Base-by-base conservation (phyloP, 805 yeast genomes). In the Kazachstania martiniae region DNA sequence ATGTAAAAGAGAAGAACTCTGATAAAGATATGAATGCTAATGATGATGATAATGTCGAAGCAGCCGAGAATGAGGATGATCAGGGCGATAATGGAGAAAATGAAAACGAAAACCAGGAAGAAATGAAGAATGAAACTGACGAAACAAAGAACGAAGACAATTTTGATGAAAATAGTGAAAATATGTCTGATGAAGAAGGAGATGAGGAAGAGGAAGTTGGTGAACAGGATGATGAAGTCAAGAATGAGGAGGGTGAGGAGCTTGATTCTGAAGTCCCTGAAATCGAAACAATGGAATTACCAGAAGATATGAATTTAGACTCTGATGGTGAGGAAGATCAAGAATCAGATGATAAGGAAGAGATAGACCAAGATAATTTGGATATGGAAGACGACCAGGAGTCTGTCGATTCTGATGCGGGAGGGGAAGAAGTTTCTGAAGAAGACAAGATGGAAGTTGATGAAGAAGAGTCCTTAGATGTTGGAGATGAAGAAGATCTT, bases 241-340 rank as follows among this genome's bases (percentile, higher is more conserved):
- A 63, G 40, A n/a, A 81, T 43, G 78, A 79, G 23, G 82, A 77
- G 25, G 66, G 64, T 21, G 81, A 81, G 31, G 74, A 78, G 37
- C 53, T 83, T 32, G 94, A 84, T 28, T 72, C 72, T 12, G 62
- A 75, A 36, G 84, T 78, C 28, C 89, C 87, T 13, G 94, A 91
- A 51, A 65, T 75, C 5, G 97, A 91, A 38, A 76, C 87, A 3
- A 62, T 89, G 42, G 95, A 91, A 15, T 63, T 89, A 18, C 96
- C 97, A 0, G 97, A 91, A 12, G 95, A 87, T 46, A 72, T 89
- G 66, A 76, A 89, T 44, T 62, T 89, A 19, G 97, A 89, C 49
- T 19, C 22, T 19, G 61, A 52, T 8, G 49, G 36, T n/a, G 18
- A 16, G 8, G 62, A 57, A 32, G 58, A 54, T n/a, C 54, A 45